Evolutionary conservation across 2,329 filamentous ascomycete species (phyloP).

Genomic region (Endocalyx cinctus): DNA sequence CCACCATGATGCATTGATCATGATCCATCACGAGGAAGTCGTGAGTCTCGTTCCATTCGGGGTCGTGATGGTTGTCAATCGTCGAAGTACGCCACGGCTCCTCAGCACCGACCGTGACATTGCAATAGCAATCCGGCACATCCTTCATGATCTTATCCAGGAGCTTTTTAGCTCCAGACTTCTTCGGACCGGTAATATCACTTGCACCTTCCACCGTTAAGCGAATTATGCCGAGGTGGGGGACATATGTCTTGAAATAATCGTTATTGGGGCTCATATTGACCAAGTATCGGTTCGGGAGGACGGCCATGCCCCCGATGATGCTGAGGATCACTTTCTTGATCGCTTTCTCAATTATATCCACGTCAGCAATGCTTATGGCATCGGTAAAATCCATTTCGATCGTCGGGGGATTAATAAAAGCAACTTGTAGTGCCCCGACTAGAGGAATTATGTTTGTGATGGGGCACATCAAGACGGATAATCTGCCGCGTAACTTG

Average conservation of each 20-base stretch:
- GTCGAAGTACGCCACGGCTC: slow-evolving; percentile 37
- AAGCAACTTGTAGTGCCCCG: slow-evolving; percentile 42
- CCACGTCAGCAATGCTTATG: slow-evolving; percentile 9
- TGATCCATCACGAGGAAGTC: slow-evolving; percentile 42
- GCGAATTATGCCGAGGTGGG: slow-evolving; percentile 37
- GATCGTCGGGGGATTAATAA: slow-evolving; percentile 43
- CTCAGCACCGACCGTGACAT: slow-evolving; percentile 38
- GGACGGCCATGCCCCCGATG: slow-evolving; percentile 39
- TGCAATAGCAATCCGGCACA: slow-evolving; percentile 42
- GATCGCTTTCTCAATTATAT: slow-evolving; percentile 30
- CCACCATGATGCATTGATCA: slow-evolving; percentile 36
- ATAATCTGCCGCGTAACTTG: slow-evolving; percentile 38
- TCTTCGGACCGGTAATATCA: slow-evolving; percentile 33
- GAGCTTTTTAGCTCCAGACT: slow-evolving; percentile 33
- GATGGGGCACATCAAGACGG: slow-evolving; percentile 38
- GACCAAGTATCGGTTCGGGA: slow-evolving; percentile 45
- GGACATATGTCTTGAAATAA: slow-evolving; percentile 44
- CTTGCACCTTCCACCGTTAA: slow-evolving; percentile 37
- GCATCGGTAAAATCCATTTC: slow-evolving; percentile 41
- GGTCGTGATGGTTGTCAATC: slow-evolving; percentile 37
- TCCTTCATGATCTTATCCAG: slow-evolving; percentile 40
- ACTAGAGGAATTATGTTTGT: slow-evolving; percentile 44
- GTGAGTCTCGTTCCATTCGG: slow-evolving; percentile 43
- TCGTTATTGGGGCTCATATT: slow-evolving; percentile 42
- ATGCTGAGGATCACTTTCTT: slow-evolving; percentile 40